Conservation (phyloP, 345 rosid species). For the Heritiera fomes region DNA sequence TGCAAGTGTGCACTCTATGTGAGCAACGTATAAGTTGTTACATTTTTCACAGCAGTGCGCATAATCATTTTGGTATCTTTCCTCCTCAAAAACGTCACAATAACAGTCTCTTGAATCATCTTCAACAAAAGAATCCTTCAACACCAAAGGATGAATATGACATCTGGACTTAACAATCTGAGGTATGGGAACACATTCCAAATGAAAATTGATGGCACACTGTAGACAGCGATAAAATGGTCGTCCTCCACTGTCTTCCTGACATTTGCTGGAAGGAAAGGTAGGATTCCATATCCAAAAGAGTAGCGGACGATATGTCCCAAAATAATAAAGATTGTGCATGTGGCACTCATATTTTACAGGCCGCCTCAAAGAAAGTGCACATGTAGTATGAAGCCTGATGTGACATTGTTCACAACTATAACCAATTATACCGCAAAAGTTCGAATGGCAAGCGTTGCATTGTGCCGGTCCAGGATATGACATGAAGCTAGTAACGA, state of each 20-base stretch:
- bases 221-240: background rate
- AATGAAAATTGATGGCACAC: too few species aligned
- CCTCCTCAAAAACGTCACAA: background rate
- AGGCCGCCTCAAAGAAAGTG: background rate
- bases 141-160: background rate
- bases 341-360: background rate
- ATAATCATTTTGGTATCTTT: background rate
- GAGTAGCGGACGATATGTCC: background rate
- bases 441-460: background rate
- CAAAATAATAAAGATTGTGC: background rate
- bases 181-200: background rate
- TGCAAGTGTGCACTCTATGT: background rate
- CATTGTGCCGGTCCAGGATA: background rate
- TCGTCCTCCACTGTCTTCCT: background rate
- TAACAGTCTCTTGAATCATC: background rate
- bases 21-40: background rate
- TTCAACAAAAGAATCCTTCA: background rate
- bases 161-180: background rate
- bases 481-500: background rate
- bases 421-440: rapidly evolving
- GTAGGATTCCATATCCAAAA: background rate
- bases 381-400: background rate
- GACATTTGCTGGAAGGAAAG: background rate
- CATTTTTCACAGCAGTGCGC: background rate
- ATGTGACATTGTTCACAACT: background rate